Base-by-base conservation (phyloP, 1,139 yeast genomes). In the Saccharomyces hybrid region DNA sequence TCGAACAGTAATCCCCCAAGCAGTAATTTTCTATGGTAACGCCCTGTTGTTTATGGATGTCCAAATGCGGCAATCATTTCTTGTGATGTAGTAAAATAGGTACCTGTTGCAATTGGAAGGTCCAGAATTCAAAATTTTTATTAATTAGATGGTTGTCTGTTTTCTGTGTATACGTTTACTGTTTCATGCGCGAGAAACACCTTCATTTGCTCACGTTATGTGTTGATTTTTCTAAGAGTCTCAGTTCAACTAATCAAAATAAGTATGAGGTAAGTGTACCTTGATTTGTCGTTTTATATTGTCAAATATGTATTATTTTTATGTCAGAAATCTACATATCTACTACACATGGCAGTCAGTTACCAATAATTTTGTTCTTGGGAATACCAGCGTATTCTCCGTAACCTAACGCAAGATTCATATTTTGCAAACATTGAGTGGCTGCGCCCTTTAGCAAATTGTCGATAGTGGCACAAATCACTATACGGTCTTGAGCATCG, bases 391-490 rank as follows among this genome's bases (percentile, higher is more conserved):
- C 97, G 69, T 86, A 93, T 74, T 93, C 99, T 52, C 88, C 91
- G 72, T 89, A 93, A 27, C 93, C 93, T 75, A 87, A 75, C 6
- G 89, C 86, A 72, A 93, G 79, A 73, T 93, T 93, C 70, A 93
- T 87, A 76, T 93, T 93, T 74, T 93, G 99, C 72, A 93, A 75
- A 73, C 98, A 93, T 75, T 91, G 99, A 26, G 99, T 93, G 54
- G 98, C 96, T 51, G 99, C 99, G 60, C 99, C 99, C 78, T 93
- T 93, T 68, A 93, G 80, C 68, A 93, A 78, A 72, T 93, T 93
- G 70, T 95, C 99, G 65, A 93, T 93, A 13, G 97, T 90, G 25
- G 97, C 96, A 54, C 91, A 95, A 54, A 93, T 76, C 46, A 93
- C 99, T 34, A 91, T 95, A 70, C 99, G 82, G 74, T 89, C 86